Base-by-base conservation (phyloP, 2,329 filamentous ascomycete genomes). In the Cordyceps sp. region DNA sequence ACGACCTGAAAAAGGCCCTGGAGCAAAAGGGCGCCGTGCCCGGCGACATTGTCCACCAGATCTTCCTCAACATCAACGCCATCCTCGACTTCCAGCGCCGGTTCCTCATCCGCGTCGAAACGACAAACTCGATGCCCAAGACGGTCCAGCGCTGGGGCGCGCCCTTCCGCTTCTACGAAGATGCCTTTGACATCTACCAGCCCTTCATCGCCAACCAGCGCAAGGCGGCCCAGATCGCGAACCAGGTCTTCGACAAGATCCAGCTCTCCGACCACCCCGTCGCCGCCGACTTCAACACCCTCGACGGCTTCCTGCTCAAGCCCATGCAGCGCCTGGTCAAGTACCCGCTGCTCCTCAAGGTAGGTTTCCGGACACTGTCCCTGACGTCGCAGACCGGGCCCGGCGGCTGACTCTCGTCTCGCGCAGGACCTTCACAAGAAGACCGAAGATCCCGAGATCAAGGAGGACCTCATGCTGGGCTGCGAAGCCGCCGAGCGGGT, bases 121-220 rank as follows among this genome's bases (percentile, higher is more conserved):
- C 92, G 19, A 92, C 86, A 24, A 93, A 96, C 47, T 85, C 82
- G 4, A 72, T 84, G 57, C 69, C 82, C 1, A 67, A 78, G 38
- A 59, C 68, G 4, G 65, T 72, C 38, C 90, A 98, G 52, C 80
- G 88, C 51, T 98, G 90, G 90, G 90, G 90, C n/a, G 67, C 74
- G n/a, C 72, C 92, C 0, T 96, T 96, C 49, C 69, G 80, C 12
- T 64, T 75, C 12, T 85, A 88, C 49, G 83, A 90, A 50, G 82
- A 90, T 36, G 73, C 76, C 0, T 94, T 98, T 53, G 74, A 78
- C 39, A 86, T 93, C 37, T 98, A 98, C 52, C 83, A 93, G 46
- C 86, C 86, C 2, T 98, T 96, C 46, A 96, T 96, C 44, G 84
- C 90, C 22, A 98, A 98, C 49, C 88, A 94, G 58, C 76, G 83